A percentile compares a stretch with the other conserved stretches of the same genome.
Evolutionary conservation across 2,329 filamentous ascomycete species (phyloP).

Genomic region (Fusarium torulosum): DNA sequence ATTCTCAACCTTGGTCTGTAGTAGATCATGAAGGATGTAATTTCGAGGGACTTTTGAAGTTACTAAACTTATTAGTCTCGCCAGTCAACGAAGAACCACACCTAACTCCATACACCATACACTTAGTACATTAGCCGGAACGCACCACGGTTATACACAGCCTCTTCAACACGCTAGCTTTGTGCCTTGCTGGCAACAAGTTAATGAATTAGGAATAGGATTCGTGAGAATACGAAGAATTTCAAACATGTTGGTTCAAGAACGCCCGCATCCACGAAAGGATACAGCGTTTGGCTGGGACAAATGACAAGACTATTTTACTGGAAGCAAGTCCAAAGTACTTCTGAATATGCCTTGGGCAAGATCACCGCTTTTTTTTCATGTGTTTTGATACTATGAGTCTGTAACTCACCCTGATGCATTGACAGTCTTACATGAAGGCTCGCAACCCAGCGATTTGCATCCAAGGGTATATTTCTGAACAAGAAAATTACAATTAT

Average conservation of each 20-base stretch:
- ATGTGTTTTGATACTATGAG: neutral
- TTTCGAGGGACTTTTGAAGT: neutral
- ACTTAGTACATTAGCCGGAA: slow-evolving; percentile 15
- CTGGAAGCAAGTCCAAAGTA: neutral
- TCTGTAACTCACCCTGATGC: neutral
- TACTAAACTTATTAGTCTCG: neutral
- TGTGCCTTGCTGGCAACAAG: neutral
- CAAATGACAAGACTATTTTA: neutral
- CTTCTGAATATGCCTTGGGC: too few relatives aligned
- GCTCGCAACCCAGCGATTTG: neutral
- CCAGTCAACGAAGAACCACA: neutral
- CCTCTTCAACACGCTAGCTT: neutral
- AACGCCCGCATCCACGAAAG: neutral
- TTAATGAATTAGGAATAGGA: neutral
- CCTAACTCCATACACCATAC: neutral
- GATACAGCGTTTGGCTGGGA: neutral
- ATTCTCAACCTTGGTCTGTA: neutral
- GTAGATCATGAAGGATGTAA: neutral
- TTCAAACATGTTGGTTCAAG: slow-evolving; percentile 6
- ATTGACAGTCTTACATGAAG: neutral
- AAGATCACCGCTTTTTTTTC: neutral
- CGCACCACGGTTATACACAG: slow-evolving; percentile 11
- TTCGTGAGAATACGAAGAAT: neutral
- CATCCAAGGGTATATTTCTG: neutral
- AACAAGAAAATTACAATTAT: neutral